These are phyloP conservation scores for Fusarium poae DNA, from an alignment of 2,329 filamentous ascomycete genomes.

Conservation along the genomic window DNA sequence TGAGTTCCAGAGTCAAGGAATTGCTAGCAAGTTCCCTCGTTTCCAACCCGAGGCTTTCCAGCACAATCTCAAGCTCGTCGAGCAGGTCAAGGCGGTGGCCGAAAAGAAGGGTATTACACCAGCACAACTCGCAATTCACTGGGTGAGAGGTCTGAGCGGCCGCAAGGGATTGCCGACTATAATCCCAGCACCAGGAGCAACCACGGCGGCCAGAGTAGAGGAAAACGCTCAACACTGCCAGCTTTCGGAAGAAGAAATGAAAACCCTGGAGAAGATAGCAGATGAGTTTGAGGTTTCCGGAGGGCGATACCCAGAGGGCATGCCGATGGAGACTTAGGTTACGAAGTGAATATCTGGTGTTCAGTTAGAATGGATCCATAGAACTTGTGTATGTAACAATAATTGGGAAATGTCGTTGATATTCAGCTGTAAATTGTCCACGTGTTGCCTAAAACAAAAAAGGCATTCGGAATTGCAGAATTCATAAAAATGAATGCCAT, in stretches of 20 bases:
- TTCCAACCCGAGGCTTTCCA: constrained; percentile 74
- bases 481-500: constrained; percentile 59
- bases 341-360: constrained; percentile 7
- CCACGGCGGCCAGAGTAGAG: constrained; percentile 66
- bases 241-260: constrained; percentile 65
- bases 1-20: constrained; percentile 43
- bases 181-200: constrained; percentile 76
- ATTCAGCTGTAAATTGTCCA: constrained; percentile 52
- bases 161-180: constrained; percentile 67
- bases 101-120: constrained; percentile 70
- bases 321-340: constrained; percentile 55
- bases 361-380: constrained; percentile 27
- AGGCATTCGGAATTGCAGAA: constrained; percentile 64
- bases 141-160: constrained; percentile 66
- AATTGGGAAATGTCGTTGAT: constrained; percentile 11
- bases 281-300: constrained; percentile 63
- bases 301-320: constrained; percentile 60
- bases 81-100: constrained; percentile 69
- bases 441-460: constrained; percentile 45
- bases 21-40: constrained; percentile 60
- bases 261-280: constrained; percentile 63
- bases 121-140: constrained; percentile 76
- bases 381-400: background rate
- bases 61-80: constrained; percentile 73
- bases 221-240: constrained; percentile 69